Conservation (phyloP, 371 early-diverging fungal genomes). For the Cokeromyces recurvatus region DNA sequence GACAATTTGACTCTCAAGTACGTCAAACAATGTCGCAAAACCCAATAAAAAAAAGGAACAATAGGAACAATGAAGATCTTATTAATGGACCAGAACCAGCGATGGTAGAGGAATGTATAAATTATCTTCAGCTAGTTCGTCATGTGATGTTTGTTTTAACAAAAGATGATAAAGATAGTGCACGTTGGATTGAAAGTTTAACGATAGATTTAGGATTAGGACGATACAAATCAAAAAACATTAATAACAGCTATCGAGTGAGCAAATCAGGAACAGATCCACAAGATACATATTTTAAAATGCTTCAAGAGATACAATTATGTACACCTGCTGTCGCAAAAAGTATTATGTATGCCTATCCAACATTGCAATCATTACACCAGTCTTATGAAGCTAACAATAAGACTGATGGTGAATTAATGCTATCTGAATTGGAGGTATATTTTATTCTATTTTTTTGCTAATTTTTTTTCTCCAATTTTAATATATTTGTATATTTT, state of each 20-base stretch:
- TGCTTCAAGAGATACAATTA: constrained; percentile 64
- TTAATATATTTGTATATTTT: neutral
- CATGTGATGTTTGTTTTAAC: constrained; percentile 38
- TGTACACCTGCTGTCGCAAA: constrained; percentile 56
- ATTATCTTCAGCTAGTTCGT: constrained; percentile 39
- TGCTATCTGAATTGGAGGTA: constrained; percentile 47
- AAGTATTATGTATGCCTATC: constrained; percentile 50
- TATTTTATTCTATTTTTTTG: no score
- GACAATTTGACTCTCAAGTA: constrained; percentile 36
- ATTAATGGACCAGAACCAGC: constrained; percentile 21
- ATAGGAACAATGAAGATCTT: constrained; percentile 7
- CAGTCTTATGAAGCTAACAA: constrained; percentile 36
- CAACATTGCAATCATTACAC: constrained; percentile 50
- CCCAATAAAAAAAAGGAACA: no score
- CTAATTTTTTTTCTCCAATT: no score
- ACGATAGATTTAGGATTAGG: constrained; percentile 57
- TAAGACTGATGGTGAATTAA: constrained; percentile 16
- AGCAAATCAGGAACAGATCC: constrained; percentile 48
- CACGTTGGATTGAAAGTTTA: constrained; percentile 46
- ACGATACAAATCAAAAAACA: constrained; percentile 49
- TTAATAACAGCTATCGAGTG: constrained; percentile 13
- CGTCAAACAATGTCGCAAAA: constrained; percentile 4
- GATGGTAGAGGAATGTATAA: constrained; percentile 33
- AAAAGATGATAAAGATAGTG: constrained; percentile 46
- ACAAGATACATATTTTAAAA: constrained; percentile 57